Evolutionary conservation across 441 rosid genomes (phyloP).

Genomic region (Populus tomentosa): DNA sequence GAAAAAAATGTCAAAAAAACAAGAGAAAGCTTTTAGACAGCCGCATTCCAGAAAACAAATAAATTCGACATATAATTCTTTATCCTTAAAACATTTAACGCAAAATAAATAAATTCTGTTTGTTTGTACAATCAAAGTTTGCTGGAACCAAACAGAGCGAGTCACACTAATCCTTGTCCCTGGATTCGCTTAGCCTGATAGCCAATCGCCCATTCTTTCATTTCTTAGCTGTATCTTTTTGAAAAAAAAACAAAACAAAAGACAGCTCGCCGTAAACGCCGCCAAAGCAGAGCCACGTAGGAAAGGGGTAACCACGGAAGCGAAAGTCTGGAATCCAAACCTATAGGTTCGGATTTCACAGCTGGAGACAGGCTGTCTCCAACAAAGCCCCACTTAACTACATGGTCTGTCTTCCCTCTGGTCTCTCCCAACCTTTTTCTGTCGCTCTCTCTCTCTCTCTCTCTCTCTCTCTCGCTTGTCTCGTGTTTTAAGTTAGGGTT

Average conservation of each 20-base stretch:
- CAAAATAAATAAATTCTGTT: no score
- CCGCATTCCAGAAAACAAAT: no score
- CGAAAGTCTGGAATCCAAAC: slow-evolving; percentile 23
- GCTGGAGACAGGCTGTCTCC: slow-evolving; percentile 99
- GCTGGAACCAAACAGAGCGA: background rate
- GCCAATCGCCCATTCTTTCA: background rate
- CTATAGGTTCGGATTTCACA: slow-evolving; percentile 53
- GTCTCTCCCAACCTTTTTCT: background rate
- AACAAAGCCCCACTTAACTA: slow-evolving; percentile 80
- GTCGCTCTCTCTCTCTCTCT: background rate
- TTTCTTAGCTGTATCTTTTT: background rate
- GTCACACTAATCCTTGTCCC: background rate
- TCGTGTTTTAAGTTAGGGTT: slow-evolving; percentile 36
- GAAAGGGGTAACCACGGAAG: slow-evolving; percentile 9
- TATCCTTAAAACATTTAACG: no score
- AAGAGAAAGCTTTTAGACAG: no score
- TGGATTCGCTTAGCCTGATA: background rate
- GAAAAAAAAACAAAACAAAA: background rate
- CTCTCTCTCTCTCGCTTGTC: slow-evolving; percentile 1
- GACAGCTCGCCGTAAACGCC: slow-evolving; percentile 43
- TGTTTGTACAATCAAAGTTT: no score
- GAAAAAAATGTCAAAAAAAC: no score
- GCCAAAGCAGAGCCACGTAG: slow-evolving; percentile 47
- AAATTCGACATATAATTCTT: no score
- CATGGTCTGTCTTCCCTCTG: slow-evolving; percentile 23